Conservation (phyloP, 495 filamentous ascomycete genomes). For the Neurospora intermedia region DNA sequence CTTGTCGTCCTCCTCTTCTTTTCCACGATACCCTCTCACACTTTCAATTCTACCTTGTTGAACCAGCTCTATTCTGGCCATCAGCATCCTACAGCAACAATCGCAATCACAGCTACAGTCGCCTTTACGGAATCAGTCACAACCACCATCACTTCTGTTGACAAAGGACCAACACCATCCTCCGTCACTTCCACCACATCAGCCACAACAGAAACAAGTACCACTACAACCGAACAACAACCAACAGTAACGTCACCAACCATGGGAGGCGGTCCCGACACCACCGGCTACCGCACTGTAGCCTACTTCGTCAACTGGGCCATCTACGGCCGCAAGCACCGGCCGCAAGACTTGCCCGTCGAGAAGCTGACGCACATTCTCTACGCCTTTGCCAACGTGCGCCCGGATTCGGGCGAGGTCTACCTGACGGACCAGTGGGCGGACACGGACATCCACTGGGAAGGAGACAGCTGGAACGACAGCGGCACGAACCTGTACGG, state of each 20-base stretch:
- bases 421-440: slow-evolving; percentile 74
- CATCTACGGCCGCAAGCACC: slow-evolving; percentile 82
- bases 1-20: neutral
- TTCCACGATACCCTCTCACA: neutral
- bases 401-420: slow-evolving; percentile 54
- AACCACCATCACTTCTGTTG: neutral
- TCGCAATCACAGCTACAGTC: neutral
- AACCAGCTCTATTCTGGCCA: neutral
- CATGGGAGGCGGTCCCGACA: slow-evolving; percentile 34
- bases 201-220: neutral
- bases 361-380: slow-evolving; percentile 86
- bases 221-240: neutral
- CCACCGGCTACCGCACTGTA: slow-evolving; percentile 50
- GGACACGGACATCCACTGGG: slow-evolving; percentile 82
- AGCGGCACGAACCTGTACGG: slow-evolving; percentile 71
- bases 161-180: neutral
- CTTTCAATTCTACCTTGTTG: neutral
- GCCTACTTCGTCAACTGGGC: slow-evolving; percentile 92
- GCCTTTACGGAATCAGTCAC: neutral
- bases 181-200: neutral
- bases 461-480: slow-evolving; percentile 66
- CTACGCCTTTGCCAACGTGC: slow-evolving; percentile 60
- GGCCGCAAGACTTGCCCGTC: slow-evolving; percentile 77
- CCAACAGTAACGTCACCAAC: slow-evolving; percentile 14
- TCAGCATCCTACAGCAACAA: neutral